Evolutionary conservation across 148 eudicot species (phyloP), one percentile per base, ranked within the genome.

Genomic region (Chenopodium album): DNA sequence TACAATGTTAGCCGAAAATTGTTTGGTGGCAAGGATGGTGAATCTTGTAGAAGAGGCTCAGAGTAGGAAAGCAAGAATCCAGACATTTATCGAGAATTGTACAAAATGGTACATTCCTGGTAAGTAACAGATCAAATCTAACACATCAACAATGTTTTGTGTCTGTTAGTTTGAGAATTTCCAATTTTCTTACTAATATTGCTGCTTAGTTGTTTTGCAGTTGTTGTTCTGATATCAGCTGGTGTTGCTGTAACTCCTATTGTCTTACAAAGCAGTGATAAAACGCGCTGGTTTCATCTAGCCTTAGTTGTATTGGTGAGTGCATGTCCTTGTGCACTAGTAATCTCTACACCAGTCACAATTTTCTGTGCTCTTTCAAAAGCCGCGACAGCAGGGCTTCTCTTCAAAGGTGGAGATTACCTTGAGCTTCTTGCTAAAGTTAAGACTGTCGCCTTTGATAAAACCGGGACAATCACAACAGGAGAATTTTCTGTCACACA

Each of bases 281-380:
- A 59, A 70, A 80, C 19, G 50, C 81, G 79, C 19, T 87, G 85
- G 87, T 87, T 85, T 82, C 85, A 80, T 64, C 85, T 87, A 29
- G 89, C 89, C n/a, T 74, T 87, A 71, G 82, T 87, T n/a, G 89
- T 87, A 16, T 34, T 87, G 67, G 89, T 87, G 47, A 87, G 89
- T 65, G 87, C 89, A 23, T 87, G 89, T 29, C 89, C 89, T 32
- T 87, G 89, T 87, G 89, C 89, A 76, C 85, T 87, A 54, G 79
- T 87, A 82, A 82, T 87, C 77, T 84, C 86, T 19, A 87, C 89
- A 34, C 89, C 89, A 69, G 89, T 87, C 76, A 85, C 89, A 2
- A 85, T 82, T 7, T 87, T 87, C 69, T 87, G 89, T 31, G 87
- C 87, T 3, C 89, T 87, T 32, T 84, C 89, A 17, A 87, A 79